Base-by-base conservation (phyloP, 768 basidiomycete genomes). In the Termitomyces sp. region DNA sequence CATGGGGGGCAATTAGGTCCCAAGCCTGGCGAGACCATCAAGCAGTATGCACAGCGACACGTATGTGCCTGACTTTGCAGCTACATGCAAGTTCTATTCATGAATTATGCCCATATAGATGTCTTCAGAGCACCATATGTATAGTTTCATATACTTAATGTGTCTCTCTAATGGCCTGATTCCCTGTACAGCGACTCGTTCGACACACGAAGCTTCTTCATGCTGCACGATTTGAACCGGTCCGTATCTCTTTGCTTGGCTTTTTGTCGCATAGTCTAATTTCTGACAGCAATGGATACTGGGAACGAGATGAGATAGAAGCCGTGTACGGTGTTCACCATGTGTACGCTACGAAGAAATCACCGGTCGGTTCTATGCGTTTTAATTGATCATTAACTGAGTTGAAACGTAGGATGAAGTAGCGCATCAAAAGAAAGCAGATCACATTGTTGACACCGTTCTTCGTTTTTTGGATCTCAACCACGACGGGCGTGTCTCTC, bases 271-370 rank as follows among this genome's bases (percentile, higher is more conserved):
- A 32, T 36, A 8, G 55, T 44, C 52, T 53, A 54, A 54, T 33
- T 15, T 49, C 39, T 50, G 2, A n/a, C 67, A 92, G 90, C 42
- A 87, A 98, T 69, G 92, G 92, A 0, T 68, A 83, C 57, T 94
- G 94, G 88, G 89, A 92, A 71, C 79, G 80, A 61, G 87, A 88
- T 58, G 96, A 99, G 73, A 90, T 99, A 62, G 91, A 97, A 74
- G 94, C 95, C 20, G 87, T 99, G 42, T 99, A 99, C 66, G 96
- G 96, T 57, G 90, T 98, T 8, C 94, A 97, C 73, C 96, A 98
- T 69, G 81, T 94, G 59, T 92, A 90, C 71, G 91, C 89, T 48
- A 88, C 88, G 78, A 89, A 89, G 76, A 85, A 89, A 74, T 91
- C 88, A 36, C 88, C 86, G 81, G 90, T 83, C 60, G 0, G 48